These are phyloP conservation scores for Crithidia brevicula DNA, from an alignment of 208 protist species.

Conservation along the genomic window DNA sequence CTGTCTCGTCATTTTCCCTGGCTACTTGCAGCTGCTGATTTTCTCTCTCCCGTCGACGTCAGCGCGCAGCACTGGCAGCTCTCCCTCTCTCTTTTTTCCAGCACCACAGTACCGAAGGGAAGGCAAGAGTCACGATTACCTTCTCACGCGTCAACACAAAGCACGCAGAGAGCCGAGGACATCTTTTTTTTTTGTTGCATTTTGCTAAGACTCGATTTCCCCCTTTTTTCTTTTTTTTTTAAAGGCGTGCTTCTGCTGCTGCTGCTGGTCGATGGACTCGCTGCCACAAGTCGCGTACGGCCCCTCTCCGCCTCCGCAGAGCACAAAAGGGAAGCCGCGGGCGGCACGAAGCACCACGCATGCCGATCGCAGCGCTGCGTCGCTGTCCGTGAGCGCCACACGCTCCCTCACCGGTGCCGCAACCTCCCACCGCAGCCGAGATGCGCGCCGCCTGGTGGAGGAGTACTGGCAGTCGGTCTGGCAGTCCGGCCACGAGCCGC, in stretches of 20 bases:
- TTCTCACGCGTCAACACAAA: too few relatives aligned
- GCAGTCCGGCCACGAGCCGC: constrained; percentile 52
- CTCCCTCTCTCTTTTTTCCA: too few relatives aligned
- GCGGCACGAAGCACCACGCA: not conserved
- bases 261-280: constrained; percentile 17
- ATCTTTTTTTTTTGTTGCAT: too few relatives aligned
- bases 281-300: constrained; percentile 25
- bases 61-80: too few relatives aligned
- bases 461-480: constrained; percentile 77
- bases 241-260: not conserved
- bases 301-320: constrained; percentile 22
- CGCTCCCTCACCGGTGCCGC: not conserved
- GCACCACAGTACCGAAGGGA: too few relatives aligned
- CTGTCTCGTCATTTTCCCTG: too few relatives aligned
- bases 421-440: constrained; percentile 1
- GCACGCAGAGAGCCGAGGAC: too few relatives aligned
- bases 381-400: not conserved
- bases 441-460: constrained; percentile 57
- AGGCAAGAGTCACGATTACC: too few relatives aligned
- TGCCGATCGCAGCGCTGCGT: not conserved
- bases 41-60: too few relatives aligned
- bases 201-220: too few relatives aligned
- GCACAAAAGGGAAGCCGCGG: constrained; percentile 9
- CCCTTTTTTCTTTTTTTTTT: not conserved
- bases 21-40: too few relatives aligned